Evolutionary conservation across 108 stramenopile species (phyloP), one percentile per base, ranked within the genome.

Genomic region (Fistulifera solaris): DNA sequence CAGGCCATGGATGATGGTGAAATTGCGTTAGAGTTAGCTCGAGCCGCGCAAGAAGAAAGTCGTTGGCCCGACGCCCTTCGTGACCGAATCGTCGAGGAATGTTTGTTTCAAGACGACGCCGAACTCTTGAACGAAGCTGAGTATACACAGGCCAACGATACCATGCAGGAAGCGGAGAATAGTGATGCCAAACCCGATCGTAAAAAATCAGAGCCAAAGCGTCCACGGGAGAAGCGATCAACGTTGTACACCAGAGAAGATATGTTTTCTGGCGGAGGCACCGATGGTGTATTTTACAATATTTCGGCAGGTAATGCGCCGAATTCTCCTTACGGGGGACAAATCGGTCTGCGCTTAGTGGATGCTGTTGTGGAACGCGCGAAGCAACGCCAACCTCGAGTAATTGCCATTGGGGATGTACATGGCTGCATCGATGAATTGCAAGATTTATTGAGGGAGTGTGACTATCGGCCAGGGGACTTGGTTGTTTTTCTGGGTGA

Each of bases 381-480:
- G 31, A 74, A 63, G 38, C 68, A 86, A 54, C 63, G 76, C 25
- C 89, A 86, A 12, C 89, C 84, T 1, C 67, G 77, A 19, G 78
- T 91, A 1, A 91, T 89, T 59, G 83, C 80, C 0, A 85, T 97
- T 27, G 73, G 73, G 0, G 96, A 97, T 64, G 93, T 97, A 22
- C 96, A 97, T 62, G 96, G 96, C 1, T 97, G 96, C 45, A 75
- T 89, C 22, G 85, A 93, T 48, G 96, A 97, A 58, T 67, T 97
- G 31, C 77, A 86, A 54, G 87, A 76, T 40, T 68, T 97, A 43
- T 66, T 97, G 18, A 75, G 81, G 13, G 68, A 85, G 52, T 93
- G 85, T 52, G 81, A 92, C 65, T 93, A 91, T 58, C 63, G 73
- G 19, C 93, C 92, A 16, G 93, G 93, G 1, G 96, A 97, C 65